phyloP scores from a whole-genome alignment of 148 eudicot genomes.

The Dianthus caryophyllus region DNA sequence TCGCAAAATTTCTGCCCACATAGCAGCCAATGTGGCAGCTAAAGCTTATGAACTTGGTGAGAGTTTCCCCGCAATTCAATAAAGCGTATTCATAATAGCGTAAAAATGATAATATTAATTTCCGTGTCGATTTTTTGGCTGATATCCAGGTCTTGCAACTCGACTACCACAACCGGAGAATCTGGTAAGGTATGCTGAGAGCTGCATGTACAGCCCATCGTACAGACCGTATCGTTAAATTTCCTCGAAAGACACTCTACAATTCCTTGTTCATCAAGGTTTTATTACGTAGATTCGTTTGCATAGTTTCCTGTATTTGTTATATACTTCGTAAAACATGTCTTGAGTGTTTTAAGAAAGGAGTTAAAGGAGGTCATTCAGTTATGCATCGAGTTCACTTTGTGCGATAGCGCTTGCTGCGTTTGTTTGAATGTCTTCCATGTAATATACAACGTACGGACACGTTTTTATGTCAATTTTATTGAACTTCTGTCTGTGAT shows the following conservation, averaged over 20 bases:
- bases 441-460: too few relatives aligned
- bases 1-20: constrained; percentile 89
- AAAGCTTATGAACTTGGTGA: constrained; percentile 92
- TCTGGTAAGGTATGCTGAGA: constrained; percentile 67
- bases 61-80: constrained; percentile 14
- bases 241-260: not conserved
- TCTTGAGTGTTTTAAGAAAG: too few relatives aligned
- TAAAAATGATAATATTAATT: not conserved
- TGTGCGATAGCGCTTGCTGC: too few relatives aligned
- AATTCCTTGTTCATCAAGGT: constrained; percentile 12
- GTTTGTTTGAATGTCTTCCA: too few relatives aligned
- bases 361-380: too few relatives aligned
- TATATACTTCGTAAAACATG: too few relatives aligned
- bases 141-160: constrained; percentile 57
- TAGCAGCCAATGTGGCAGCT: constrained; percentile 87
- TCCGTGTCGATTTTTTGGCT: not conserved
- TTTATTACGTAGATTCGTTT: not conserved
- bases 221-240: constrained; percentile 63
- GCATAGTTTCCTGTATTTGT: not conserved
- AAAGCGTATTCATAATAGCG: too few relatives aligned
- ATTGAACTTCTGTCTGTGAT: too few relatives aligned
- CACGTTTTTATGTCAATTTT: too few relatives aligned
- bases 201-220: constrained; percentile 78
- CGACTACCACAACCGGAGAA: constrained; percentile 59
- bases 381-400: too few relatives aligned